phyloP scores from a whole-genome alignment of 176 grass and related monocot genomes.

The Rhynchospora pubera region DNA sequence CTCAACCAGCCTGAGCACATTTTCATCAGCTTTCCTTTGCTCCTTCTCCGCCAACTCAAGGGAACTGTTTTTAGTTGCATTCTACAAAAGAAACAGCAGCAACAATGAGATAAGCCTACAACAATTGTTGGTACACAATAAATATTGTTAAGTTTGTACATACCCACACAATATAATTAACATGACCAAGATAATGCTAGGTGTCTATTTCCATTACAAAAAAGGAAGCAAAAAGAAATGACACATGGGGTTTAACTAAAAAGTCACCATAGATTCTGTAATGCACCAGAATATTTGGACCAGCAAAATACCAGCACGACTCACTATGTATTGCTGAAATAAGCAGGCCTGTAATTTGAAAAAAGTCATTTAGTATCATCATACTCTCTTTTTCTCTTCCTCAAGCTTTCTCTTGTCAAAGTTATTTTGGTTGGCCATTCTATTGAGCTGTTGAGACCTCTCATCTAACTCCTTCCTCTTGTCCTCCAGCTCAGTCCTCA shows the following conservation, averaged over 20 bases:
- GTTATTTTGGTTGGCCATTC: constrained; percentile 47
- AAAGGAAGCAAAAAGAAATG: constrained; percentile 15
- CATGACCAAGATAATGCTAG: neutral
- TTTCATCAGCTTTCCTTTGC: constrained; percentile 42
- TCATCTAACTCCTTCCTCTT: constrained; percentile 53
- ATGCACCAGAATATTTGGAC: neutral
- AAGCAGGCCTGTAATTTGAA: neutral
- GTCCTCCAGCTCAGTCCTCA: constrained; percentile 35
- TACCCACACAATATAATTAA: neutral
- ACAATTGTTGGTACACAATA: neutral
- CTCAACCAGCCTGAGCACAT: constrained; percentile 51
- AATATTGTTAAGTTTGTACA: neutral
- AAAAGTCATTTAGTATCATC: neutral
- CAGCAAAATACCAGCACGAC: neutral
- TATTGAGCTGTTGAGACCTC: constrained; percentile 38
- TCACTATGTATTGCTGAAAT: neutral
- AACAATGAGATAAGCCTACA: neutral
- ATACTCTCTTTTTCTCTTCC: constrained; percentile 49
- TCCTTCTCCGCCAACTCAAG: constrained; percentile 50
- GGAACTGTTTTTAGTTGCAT: constrained; percentile 39
- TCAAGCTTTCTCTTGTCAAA: constrained; percentile 51
- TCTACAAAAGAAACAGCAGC: constrained; percentile 28
- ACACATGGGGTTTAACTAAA: neutral
- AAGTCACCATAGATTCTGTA: neutral
- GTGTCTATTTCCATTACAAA: neutral